phyloP scores from a whole-genome alignment of 2,329 filamentous ascomycete species.

The Xylaria sp. region DNA sequence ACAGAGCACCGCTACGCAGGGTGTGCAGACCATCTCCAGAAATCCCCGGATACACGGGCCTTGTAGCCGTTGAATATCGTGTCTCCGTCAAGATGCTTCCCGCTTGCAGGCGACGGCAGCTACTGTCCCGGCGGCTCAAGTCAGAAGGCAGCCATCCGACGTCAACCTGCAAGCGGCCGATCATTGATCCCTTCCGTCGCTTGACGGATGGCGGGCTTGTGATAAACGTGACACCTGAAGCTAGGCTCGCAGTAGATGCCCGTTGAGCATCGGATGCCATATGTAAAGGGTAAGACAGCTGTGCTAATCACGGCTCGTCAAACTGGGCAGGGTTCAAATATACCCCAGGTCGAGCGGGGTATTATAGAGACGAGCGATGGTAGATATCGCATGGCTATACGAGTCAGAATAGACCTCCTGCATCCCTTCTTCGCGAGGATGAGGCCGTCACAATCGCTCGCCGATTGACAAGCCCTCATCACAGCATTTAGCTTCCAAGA shows the following conservation, averaged over 20 bases:
- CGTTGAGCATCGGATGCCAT: neutral
- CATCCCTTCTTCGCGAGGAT: neutral
- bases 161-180: constrained; percentile 5
- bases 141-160: constrained; percentile 8
- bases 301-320: too few species aligned
- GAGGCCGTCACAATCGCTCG: neutral
- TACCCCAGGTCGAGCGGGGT: neutral
- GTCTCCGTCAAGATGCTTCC: constrained; percentile 20
- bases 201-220: neutral
- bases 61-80: constrained; percentile 26
- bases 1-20: constrained; percentile 2
- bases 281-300: too few species aligned
- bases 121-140: constrained; percentile 24
- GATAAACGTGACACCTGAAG: too few species aligned
- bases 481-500: neutral
- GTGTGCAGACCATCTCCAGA: neutral
- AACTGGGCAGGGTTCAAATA: neutral
- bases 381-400: neutral
- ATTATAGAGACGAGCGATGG: neutral
- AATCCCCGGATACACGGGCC: constrained; percentile 31
- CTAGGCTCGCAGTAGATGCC: too few species aligned
- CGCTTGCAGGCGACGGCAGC: constrained; percentile 25
- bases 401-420: neutral
- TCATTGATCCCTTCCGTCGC: neutral
- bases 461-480: neutral